phyloP scores from a whole-genome alignment of 208 protist species.

The Crithidia sp. region DNA sequence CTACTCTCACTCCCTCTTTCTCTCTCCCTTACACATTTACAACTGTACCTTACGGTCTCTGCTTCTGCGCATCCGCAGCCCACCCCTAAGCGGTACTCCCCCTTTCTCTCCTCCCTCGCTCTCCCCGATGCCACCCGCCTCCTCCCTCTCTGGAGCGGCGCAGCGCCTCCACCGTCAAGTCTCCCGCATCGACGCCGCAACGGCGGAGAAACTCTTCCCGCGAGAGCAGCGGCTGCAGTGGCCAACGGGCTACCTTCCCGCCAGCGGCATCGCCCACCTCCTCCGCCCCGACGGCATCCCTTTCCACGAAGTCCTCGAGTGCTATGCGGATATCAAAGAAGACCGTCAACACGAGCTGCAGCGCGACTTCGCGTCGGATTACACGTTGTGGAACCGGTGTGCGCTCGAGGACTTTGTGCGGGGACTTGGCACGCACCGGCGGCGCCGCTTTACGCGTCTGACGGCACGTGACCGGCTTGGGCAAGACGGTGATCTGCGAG shows the following conservation, averaged over 20 bases:
- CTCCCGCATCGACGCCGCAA: conserved; percentile 43
- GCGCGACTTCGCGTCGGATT: conserved; percentile 81
- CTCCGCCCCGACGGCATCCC: conserved; percentile 61
- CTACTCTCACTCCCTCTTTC: no score
- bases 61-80: background rate
- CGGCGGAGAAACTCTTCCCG: conserved; percentile 53
- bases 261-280: conserved; percentile 77
- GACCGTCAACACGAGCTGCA: conserved; percentile 54
- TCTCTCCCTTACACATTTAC: no score
- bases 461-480: conserved; percentile 42
- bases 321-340: conserved; percentile 51
- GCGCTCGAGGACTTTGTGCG: conserved; percentile 52
- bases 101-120: background rate
- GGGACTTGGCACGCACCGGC: conserved; percentile 30
- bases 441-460: conserved; percentile 33
- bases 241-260: conserved; percentile 71
- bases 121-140: conserved; percentile 8
- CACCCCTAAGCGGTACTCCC: background rate
- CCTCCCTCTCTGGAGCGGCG: conserved; percentile 13
- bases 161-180: conserved; percentile 44
- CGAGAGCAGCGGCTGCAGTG: conserved; percentile 50
- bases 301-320: conserved; percentile 64
- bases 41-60: no score
- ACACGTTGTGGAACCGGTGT: conserved; percentile 71
- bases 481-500: conserved; percentile 38